A percentile compares a stretch with the other conserved stretches of the same genome.
Evolutionary conservation across 768 basidiomycete species (phyloP).

Genomic region (Hydnomerulius pinastri): DNA sequence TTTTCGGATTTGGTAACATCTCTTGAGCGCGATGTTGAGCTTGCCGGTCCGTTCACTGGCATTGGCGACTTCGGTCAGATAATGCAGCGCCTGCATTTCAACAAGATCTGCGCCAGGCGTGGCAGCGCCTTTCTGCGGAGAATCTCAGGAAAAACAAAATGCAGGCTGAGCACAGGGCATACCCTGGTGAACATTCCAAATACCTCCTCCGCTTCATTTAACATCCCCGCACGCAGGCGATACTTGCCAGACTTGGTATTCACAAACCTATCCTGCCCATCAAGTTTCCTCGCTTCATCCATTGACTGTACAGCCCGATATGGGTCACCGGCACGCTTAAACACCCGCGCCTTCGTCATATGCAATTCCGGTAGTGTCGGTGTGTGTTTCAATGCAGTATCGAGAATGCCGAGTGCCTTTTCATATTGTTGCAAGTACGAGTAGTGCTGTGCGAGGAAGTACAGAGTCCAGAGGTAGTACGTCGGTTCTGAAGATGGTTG

Average conservation of each 20-base stretch:
- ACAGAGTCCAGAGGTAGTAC: conserved; percentile 91
- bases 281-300: conserved; percentile 81
- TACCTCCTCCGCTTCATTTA: conserved; percentile 71
- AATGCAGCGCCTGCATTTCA: conserved; percentile 95
- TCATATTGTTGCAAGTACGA: conserved; percentile 54
- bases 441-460: conserved; percentile 91
- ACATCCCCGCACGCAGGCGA: conserved; percentile 75
- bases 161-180: conserved; percentile 15
- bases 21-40: conserved; percentile 80
- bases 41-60: conserved; percentile 65
- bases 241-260: conserved; percentile 96
- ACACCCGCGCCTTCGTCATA: conserved; percentile 75
- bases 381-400: conserved; percentile 75
- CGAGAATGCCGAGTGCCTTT: conserved; percentile 61
- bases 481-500: conserved; percentile 53
- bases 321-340: conserved; percentile 85
- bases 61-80: conserved; percentile 80
- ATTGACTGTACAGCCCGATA: conserved; percentile 71
- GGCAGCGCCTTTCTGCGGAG: conserved; percentile 82
- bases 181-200: conserved; percentile 94
- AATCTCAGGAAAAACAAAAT: conserved; percentile 8
- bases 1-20: conserved; percentile 74
- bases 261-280: conserved; percentile 93
- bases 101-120: conserved; percentile 80
- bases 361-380: conserved; percentile 92